These are phyloP conservation scores for Tetrahymena thermophila DNA, from an alignment of 73 alveolate species.

Conservation along the genomic window DNA sequence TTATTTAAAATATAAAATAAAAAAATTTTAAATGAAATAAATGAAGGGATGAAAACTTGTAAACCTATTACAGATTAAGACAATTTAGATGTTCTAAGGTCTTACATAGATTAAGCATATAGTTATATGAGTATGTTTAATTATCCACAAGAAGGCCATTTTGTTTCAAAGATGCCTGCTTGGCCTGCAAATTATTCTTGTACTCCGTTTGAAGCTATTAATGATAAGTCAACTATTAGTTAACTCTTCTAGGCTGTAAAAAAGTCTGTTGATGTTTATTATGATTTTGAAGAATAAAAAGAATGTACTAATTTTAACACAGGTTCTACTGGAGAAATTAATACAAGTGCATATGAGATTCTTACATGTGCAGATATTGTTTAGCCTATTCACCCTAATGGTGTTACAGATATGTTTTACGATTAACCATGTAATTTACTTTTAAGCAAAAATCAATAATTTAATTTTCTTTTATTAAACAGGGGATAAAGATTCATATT, in stretches of 20 bases:
- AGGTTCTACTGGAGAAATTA: constrained; percentile 6
- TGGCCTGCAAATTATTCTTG: not conserved
- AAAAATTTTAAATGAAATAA: not conserved
- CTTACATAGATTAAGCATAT: not conserved
- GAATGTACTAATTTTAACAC: constrained; percentile 5
- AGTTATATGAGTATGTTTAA: constrained; percentile 10
- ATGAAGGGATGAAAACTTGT: constrained; percentile 26
- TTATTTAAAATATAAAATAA: not conserved
- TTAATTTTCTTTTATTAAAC: too few species aligned
- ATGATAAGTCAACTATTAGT: not conserved
- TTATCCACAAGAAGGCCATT: not conserved
- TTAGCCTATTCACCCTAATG: constrained; percentile 55
- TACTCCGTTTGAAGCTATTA: not conserved
- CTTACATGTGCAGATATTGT: constrained; percentile 58
- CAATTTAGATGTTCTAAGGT: not conserved
- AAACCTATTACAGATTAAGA: not conserved
- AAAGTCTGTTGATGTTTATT: constrained; percentile 9
- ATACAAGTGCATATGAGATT: constrained; percentile 54
- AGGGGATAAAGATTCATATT: constrained; percentile 23
- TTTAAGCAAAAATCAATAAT: too few species aligned
- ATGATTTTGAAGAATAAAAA: constrained; percentile 15
- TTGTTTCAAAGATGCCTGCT: not conserved
- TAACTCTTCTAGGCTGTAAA: constrained; percentile 3
- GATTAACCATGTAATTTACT: not conserved
- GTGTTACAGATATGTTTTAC: constrained; percentile 50